Evolutionary conservation across 495 filamentous ascomycete species (phyloP).

Genomic region (Letharia columbiana): DNA sequence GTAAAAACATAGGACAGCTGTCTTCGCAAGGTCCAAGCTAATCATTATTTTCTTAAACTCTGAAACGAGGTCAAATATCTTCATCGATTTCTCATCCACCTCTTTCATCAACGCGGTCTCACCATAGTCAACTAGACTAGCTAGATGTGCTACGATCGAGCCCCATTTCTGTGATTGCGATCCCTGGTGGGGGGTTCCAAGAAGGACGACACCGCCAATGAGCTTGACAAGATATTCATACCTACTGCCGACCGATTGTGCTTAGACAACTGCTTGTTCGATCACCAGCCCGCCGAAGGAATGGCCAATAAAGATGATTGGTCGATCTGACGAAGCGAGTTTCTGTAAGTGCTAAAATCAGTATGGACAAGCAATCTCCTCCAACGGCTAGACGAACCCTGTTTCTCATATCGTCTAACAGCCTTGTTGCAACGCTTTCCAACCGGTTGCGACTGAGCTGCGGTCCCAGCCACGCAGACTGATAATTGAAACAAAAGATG

Average conservation of each 20-base stretch:
- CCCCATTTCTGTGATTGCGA: slow-evolving; percentile 1
- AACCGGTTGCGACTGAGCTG: neutral
- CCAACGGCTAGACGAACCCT: too few relatives aligned
- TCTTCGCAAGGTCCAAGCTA: neutral
- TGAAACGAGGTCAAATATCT: neutral
- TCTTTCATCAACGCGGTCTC: neutral
- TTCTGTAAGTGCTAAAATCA: neutral
- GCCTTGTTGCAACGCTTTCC: neutral
- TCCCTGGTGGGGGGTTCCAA: slow-evolving; percentile 1
- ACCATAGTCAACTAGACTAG: neutral
- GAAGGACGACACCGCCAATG: neutral
- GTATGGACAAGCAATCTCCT: too few relatives aligned
- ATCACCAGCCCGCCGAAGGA: slow-evolving; percentile 1
- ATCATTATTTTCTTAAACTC: neutral
- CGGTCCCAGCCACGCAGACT: slow-evolving; percentile 3
- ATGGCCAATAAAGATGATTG: slow-evolving; percentile 2
- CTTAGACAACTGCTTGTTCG: slow-evolving; percentile 1
- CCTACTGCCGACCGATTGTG: neutral
- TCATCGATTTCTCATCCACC: neutral
- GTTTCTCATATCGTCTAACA: neutral
- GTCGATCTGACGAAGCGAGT: neutral
- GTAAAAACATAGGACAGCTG: neutral
- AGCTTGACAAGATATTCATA: slow-evolving; percentile 1
- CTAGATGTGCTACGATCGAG: neutral
- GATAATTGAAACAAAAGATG: slow-evolving; percentile 1